phyloP scores from a whole-genome alignment of 129 eudicot species.

The Centaurea solstitialis region DNA sequence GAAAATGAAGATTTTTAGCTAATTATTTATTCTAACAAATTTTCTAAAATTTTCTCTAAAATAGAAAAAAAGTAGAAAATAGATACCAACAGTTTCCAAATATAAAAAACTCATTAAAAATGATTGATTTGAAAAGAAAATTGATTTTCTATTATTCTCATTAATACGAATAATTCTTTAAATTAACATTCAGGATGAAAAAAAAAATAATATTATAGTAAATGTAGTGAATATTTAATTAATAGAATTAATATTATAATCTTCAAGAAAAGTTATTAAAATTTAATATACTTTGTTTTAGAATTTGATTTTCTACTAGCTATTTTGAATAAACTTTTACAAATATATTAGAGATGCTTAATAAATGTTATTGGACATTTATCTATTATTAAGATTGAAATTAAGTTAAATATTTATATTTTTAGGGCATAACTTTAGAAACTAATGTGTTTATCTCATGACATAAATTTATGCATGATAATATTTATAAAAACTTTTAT shows the following conservation, averaged over 20 bases:
- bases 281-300: not conserved
- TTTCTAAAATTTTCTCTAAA: not conserved
- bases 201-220: not conserved
- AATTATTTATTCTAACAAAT: not conserved
- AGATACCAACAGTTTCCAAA: not conserved
- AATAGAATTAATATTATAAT: not conserved
- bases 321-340: not conserved
- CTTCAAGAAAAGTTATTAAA: not conserved
- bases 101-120: not conserved
- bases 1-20: not conserved
- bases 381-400: not conserved
- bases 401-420: not conserved
- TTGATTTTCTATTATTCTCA: not conserved
- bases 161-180: not conserved
- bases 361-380: not conserved
- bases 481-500: not conserved
- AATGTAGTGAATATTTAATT: not conserved
- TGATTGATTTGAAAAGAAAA: not conserved
- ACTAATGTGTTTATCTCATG: not conserved
- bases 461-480: not conserved
- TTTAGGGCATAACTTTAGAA: not conserved
- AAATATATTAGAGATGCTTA: not conserved
- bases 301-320: not conserved
- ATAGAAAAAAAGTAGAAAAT: not conserved
- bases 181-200: not conserved